Conservation (phyloP, 148 eudicot species). For the Fagopyrum tataricum region DNA sequence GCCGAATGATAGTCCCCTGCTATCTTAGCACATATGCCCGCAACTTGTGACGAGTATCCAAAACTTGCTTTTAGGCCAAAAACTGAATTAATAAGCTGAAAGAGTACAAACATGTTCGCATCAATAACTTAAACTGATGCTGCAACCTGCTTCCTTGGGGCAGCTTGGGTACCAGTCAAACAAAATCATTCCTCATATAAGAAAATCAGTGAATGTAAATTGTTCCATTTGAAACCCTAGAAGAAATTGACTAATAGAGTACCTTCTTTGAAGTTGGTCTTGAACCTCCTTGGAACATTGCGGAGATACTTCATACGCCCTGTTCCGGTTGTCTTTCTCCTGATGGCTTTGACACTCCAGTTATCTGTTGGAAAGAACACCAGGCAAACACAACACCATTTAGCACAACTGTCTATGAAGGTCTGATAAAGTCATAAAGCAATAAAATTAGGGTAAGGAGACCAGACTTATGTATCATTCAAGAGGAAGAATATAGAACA, state of each 20-base stretch:
- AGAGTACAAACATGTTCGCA: no score
- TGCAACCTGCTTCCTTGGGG: constrained; percentile 49
- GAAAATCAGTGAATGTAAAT: not conserved
- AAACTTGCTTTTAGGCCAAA: no score
- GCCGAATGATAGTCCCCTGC: no score
- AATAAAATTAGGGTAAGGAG: not conserved
- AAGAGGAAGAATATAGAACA: not conserved
- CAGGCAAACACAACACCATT: not conserved
- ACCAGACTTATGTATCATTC: not conserved
- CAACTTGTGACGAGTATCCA: no score
- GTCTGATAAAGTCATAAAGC: not conserved
- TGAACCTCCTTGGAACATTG: constrained; percentile 49
- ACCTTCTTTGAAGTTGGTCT: constrained; percentile 56
- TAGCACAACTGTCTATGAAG: not conserved
- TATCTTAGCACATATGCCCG: no score
- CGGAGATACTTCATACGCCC: constrained; percentile 58
- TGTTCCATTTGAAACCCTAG: not conserved
- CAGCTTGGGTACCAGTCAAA: constrained; percentile 37
- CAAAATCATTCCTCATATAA: not conserved
- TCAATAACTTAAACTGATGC: no score
- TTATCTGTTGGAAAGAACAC: constrained; percentile 27
- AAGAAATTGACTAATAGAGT: not conserved
- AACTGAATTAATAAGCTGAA: no score
- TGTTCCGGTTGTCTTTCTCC: constrained; percentile 57
- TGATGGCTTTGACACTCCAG: constrained; percentile 53